Evolutionary conservation across 2,329 filamentous ascomycete species (phyloP), one percentile per base, ranked within the genome.

Genomic region (Neofusicoccum umdonicola): DNA sequence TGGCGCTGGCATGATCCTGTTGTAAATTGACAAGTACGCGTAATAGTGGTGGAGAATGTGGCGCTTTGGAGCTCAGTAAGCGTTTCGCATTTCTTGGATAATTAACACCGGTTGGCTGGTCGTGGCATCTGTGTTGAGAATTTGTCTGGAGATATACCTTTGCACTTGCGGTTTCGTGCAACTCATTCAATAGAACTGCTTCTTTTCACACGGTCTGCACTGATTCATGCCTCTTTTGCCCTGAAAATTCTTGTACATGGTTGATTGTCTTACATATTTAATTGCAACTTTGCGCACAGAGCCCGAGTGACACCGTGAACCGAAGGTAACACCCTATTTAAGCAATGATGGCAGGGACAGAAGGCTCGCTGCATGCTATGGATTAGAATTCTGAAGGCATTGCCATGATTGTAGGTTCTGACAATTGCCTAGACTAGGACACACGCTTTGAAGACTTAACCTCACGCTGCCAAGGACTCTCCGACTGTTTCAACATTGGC

Each of bases 1-100:
- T 3, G 85, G 84, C 60, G 78, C 81, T 52, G 82, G 82, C 31
- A 84, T 87, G 79, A 74, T 87, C 70, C 68, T 87, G 67, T 74
- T 87, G 76, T 87, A 83, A 65, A 57, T 37, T 44, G 44, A 19
- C 35, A 12, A 27, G 31, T 35, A 2, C 15, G 41, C 34, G 37
- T 47, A 37, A 63, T 54, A 44, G 48, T 62, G 44, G 37, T 31
- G 48, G 48, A 27, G 42, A 17, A n/a, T 19, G 37, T 62, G 58
- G 58, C 37, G 58, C 37, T 51, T 52, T 31, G 27, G 37, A 39
- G 12, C n/a, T 15, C 9, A 45, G 35, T 45, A 42, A 63, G 47
- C 27, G 22, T 37, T 27, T 56, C 51, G 61, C 48, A 56, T 51
- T 58, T 58, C 54, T 57, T 56, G 51, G 51, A 34, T 39, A 42